phyloP scores from a whole-genome alignment of 495 filamentous ascomycete species.

The Darksidea phi region DNA sequence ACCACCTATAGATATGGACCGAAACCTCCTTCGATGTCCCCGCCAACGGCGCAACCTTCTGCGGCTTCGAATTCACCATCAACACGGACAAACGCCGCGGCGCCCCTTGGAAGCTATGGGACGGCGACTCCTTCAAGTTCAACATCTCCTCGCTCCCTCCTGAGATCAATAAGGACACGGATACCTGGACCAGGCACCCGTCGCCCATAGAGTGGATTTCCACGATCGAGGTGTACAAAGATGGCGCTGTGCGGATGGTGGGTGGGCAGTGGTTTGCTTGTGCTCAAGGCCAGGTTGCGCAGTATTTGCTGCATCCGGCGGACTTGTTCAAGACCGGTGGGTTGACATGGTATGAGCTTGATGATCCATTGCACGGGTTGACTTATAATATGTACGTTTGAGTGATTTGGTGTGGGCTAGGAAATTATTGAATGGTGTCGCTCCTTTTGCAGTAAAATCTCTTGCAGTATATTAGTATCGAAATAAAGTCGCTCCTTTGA shows the following conservation, averaged over 20 bases:
- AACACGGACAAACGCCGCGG: not conserved
- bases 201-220: conserved; percentile 1
- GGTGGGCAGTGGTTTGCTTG: conserved; percentile 7
- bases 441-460: too few species aligned
- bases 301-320: conserved; percentile 22
- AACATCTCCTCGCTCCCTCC: conserved; percentile 14
- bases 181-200: conserved; percentile 32
- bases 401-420: too few species aligned
- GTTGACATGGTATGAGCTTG: conserved; percentile 27
- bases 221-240: conserved; percentile 6
- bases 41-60: conserved; percentile 11
- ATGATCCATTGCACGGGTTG: conserved; percentile 27
- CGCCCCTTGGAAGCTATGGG: conserved; percentile 14
- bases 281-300: not conserved
- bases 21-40: conserved; percentile 31
- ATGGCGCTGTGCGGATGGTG: conserved; percentile 2
- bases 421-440: too few species aligned
- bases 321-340: not conserved
- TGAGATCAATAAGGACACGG: conserved; percentile 13
- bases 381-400: conserved; percentile 18
- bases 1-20: conserved; percentile 15
- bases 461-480: too few species aligned
- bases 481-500: too few species aligned
- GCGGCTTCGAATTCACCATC: conserved; percentile 22
- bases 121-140: conserved; percentile 9